Conservation (phyloP, 768 basidiomycete genomes). For the Boletus huronensis region DNA sequence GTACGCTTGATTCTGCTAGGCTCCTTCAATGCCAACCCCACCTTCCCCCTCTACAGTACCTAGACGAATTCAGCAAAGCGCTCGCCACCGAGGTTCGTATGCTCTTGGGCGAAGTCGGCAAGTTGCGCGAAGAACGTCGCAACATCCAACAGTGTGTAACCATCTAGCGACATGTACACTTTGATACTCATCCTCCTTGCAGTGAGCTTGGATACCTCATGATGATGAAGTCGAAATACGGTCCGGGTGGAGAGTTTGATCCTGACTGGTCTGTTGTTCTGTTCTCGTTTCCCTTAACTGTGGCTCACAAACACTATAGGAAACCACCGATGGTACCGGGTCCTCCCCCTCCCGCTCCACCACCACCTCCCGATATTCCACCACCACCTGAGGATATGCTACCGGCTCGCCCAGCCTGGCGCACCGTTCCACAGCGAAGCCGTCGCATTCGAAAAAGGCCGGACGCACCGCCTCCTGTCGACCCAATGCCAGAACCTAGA, state of each 20-base stretch:
- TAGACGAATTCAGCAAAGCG: constrained; percentile 85
- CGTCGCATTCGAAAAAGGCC: constrained; percentile 45
- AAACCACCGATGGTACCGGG: constrained; percentile 41
- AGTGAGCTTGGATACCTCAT: constrained; percentile 77
- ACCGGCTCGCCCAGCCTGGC: constrained; percentile 58
- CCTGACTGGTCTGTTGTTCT: constrained; percentile 60
- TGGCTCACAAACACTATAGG: constrained; percentile 28
- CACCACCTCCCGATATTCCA: constrained; percentile 42
- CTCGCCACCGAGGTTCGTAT: constrained; percentile 80
- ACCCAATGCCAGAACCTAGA: constrained; percentile 38
- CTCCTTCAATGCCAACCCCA: not conserved
- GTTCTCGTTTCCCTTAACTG: not conserved
- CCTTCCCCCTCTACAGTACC: constrained; percentile 46
- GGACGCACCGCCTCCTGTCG: constrained; percentile 35
- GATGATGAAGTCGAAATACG: constrained; percentile 69
- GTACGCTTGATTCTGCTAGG: constrained; percentile 23
- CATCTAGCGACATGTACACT: not conserved
- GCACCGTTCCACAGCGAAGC: constrained; percentile 42
- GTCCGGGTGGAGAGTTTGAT: constrained; percentile 83
- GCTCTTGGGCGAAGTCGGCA: constrained; percentile 80
- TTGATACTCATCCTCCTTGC: constrained; percentile 5
- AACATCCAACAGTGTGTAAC: constrained; percentile 69
- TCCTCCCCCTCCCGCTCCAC: constrained; percentile 42
- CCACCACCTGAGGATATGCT: constrained; percentile 43
- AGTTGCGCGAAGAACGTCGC: constrained; percentile 74